phyloP scores from a whole-genome alignment of 2,329 filamentous ascomycete species.

The Pseudogymnoascus sp. region DNA sequence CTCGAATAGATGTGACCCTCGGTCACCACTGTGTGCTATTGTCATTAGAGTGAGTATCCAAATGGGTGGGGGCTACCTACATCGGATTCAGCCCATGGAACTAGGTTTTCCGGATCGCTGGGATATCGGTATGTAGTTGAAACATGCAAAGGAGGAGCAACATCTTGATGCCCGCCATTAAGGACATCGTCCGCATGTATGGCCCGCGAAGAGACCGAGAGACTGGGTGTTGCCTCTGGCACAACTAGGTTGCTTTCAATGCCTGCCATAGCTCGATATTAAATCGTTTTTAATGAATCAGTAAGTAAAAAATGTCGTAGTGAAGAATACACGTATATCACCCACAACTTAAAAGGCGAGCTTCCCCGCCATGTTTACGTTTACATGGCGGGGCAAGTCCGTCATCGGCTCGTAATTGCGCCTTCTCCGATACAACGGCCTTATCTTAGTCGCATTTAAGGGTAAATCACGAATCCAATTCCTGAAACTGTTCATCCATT shows the following conservation, averaged over 20 bases:
- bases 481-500: background rate
- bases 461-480: background rate
- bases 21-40: slow-evolving; percentile 12
- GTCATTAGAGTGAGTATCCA: background rate
- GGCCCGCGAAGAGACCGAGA: slow-evolving; percentile 59
- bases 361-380: background rate
- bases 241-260: background rate
- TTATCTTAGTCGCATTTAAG: background rate
- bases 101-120: slow-evolving; percentile 60
- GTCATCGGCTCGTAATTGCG: slow-evolving; percentile 6
- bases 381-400: slow-evolving; percentile 1
- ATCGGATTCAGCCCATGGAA: slow-evolving; percentile 43
- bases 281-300: background rate
- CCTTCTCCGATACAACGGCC: background rate
- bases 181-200: slow-evolving; percentile 77
- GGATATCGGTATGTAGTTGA: slow-evolving; percentile 87
- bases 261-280: background rate
- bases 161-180: slow-evolving; percentile 60
- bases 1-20: slow-evolving; percentile 81
- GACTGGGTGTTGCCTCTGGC: background rate
- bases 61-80: slow-evolving; percentile 36
- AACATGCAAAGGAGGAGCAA: slow-evolving; percentile 83
- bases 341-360: background rate
- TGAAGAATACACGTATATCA: background rate
- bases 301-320: background rate